Conservation (phyloP, 345 rosid species). For the rapeseed (Brassica napus) region Da-Ae NC_063442.1:29151501-29152000, state of each 20-base stretch:
- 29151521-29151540: conserved; percentile 86
- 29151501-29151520: conserved; percentile 79
- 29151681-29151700: conserved; percentile 50
- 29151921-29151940: conserved; percentile 83
- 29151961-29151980: conserved; percentile 52
- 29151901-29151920: conserved; percentile 84
- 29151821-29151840: conserved; percentile 54
- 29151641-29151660: conserved; percentile 62
- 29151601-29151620: conserved; percentile 87
- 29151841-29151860: conserved; percentile 56
- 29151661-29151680: conserved; percentile 50
- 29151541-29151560: conserved; percentile 88
- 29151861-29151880: conserved; percentile 68
- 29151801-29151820: conserved; percentile 51
- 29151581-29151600: conserved; percentile 70
- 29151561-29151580: conserved; percentile 95
- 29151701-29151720: conserved; percentile 61
- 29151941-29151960: conserved; percentile 64
- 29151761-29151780: conserved; percentile 47
- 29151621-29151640: conserved; percentile 93
- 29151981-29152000: conserved; percentile 68
- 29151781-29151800: conserved; percentile 45
- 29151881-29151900: conserved; percentile 83
- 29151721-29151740: conserved; percentile 73
- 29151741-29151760: conserved; percentile 53